Evolutionary conservation across 2,329 filamentous ascomycete species (phyloP).

Genomic region (Claviceps maximensis): DNA sequence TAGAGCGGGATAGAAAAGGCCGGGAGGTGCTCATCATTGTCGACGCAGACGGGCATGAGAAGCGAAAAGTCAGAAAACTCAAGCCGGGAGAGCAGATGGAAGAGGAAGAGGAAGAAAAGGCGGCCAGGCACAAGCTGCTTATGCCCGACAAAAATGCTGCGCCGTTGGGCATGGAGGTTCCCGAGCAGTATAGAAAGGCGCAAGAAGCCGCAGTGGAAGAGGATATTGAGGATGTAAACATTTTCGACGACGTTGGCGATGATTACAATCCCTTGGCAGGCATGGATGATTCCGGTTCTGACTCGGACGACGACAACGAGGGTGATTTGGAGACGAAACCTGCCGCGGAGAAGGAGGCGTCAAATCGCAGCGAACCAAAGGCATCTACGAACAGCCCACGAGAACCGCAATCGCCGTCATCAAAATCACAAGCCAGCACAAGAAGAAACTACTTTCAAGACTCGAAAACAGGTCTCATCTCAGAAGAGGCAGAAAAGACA

Average conservation of each 20-base stretch:
- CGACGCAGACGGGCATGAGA: constrained; percentile 53
- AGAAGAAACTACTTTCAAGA: constrained; percentile 51
- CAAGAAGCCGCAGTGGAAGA: constrained; percentile 27
- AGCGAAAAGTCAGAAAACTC: constrained; percentile 47
- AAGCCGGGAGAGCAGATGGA: constrained; percentile 20
- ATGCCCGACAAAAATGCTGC: constrained; percentile 42
- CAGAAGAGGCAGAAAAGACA: constrained; percentile 36
- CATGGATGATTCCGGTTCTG: constrained; percentile 32
- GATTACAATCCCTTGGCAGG: constrained; percentile 56
- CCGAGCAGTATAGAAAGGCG: constrained; percentile 40
- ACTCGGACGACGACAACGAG: constrained; percentile 31
- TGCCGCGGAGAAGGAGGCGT: constrained; percentile 5
- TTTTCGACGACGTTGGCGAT: constrained; percentile 52
- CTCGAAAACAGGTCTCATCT: constrained; percentile 39
- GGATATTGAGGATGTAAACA: constrained; percentile 45
- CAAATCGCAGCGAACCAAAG: constrained; percentile 8
- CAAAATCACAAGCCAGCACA: constrained; percentile 22
- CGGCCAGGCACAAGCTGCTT: constrained; percentile 29
- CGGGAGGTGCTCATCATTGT: constrained; percentile 52
- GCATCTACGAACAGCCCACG: constrained; percentile 28
- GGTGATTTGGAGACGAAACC: constrained; percentile 19
- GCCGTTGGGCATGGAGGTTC: constrained; percentile 53
- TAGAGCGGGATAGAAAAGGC: constrained; percentile 48
- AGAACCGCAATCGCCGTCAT: constrained; percentile 21
- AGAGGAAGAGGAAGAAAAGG: constrained; percentile 19